Evolutionary conservation across 768 basidiomycete genomes (phyloP), one percentile per base, ranked within the genome.

Genomic region (Amanita exitialis): DNA sequence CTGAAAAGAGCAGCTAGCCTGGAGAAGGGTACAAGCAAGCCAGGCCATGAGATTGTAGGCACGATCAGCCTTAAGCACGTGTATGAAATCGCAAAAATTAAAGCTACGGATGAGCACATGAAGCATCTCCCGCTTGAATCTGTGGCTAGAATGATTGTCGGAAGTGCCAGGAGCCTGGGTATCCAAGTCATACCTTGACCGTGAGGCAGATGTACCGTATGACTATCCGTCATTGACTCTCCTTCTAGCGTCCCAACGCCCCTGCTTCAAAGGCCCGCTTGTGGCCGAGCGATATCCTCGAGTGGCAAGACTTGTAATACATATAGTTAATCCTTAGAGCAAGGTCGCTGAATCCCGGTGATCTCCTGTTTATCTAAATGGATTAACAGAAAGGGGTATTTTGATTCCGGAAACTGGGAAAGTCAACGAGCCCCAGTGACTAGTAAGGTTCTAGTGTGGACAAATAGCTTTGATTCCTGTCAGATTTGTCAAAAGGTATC

Each of bases 81-180:
- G 64, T 97, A 93, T 68, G 96, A 98, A 75, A 96, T 99, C 64
- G 91, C 95, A 34, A 95, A 90, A 77, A 88, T 99, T 67, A 99
- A 99, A 73, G 77, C 81, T 48, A 80, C 77, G 61, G 96, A 99
- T 70, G 86, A 86, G 56, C 86, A 91, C 65, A 71, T 96, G 74
- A 86, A 79, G 70, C 86, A 87, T 62, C 75, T 96, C 56, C 79
- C 82, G 56, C 74, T 95, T 56, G 89, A 96, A 73, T 81, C 82
- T 59, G 85, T 99, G 47, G 86, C 90, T 25, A 84, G 84, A 62
- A 89, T 88, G 65, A 75, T 98, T 56, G 71, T 96, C 57, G 94
- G 91, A 45, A 90, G 86, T 58, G 92, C 92, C 47, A 83, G 74
- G 73, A 90, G 84, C 55, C 70, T 96, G 61, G 96, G 96, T 28